Conservation (phyloP, 352 stramenopile species). For the Pilasporangium apinafurcum region DNA sequence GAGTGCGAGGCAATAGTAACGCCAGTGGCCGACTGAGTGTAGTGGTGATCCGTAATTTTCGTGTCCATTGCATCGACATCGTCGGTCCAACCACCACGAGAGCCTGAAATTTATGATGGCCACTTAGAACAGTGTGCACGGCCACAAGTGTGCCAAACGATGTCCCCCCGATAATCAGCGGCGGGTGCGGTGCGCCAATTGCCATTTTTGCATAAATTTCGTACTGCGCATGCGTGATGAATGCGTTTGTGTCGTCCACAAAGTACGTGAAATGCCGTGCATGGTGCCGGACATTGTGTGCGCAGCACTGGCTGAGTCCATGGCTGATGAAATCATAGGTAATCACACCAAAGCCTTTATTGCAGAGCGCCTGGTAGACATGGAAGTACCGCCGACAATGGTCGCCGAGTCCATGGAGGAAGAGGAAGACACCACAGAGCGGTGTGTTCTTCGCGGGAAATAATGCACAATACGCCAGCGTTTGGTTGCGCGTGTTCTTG, state of each 20-base stretch:
- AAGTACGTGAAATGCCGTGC: constrained; percentile 27
- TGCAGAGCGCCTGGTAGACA: constrained; percentile 34
- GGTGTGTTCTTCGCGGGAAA: constrained; percentile 23
- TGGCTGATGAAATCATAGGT: constrained; percentile 34
- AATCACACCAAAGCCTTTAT: constrained; percentile 37
- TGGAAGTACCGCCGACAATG: constrained; percentile 38
- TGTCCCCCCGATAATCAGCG: constrained; percentile 29
- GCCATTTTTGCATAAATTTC: constrained; percentile 29
- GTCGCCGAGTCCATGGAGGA: constrained; percentile 55
- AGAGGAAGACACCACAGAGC: constrained; percentile 37
- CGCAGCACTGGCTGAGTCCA: constrained; percentile 24
- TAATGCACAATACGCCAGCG: constrained; percentile 38
- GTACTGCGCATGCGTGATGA: constrained; percentile 20
- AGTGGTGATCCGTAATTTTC: constrained; percentile 24
- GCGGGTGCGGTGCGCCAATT: constrained; percentile 17
- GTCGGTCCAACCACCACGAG: constrained; percentile 22
- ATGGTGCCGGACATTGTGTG: constrained; percentile 19
- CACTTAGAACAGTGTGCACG: constrained; percentile 29
- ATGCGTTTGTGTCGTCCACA: constrained; percentile 40
- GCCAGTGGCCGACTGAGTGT: constrained; percentile 21
- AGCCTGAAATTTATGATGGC: constrained; percentile 30
- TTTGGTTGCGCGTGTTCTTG: constrained; percentile 26
- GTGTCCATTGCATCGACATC: constrained; percentile 30
- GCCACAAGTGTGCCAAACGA: constrained; percentile 32
- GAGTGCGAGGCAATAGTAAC: constrained; percentile 20